Evolutionary conservation across 495 filamentous ascomycete species (phyloP), one percentile per base, ranked within the genome.

Genomic region (Aspergillus biplanus): DNA sequence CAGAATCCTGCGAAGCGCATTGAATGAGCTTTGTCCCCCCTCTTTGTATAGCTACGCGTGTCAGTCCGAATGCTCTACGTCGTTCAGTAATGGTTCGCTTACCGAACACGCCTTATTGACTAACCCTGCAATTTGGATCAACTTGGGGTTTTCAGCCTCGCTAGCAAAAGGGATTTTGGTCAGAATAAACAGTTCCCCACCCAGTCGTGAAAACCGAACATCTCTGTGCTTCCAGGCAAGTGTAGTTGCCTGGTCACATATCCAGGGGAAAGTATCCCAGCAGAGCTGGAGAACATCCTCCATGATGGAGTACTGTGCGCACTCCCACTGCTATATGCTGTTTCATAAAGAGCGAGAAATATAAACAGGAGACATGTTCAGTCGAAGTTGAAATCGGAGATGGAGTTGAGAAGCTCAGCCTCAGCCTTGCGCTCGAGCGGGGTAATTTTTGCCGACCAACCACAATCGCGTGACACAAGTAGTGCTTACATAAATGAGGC

Each of bases 141-240:
- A 39, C 27, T 56, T 50, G 4, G n/a, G 27, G 11, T 1, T 33
- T 16, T 2, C 2, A 37, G 13, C 31, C 44, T 37, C 27, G 12
- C 16, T 50, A 11, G 7, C 5, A 15, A 31, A 50, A 6, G 9
- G 21, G 5, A 62, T 4, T 16, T 57, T 52, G 0, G 53, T 21
- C 7, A 62, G 33, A 16, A 62, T 39, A 27, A 62, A 62, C 31
- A 62, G 52, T 12, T 62, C 60, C 9, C 52, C 9, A 3, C 60
- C 60, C 1, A 62, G 53, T n/a, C 21, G 21, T 27, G 21, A 27
- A 2, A 27, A 27, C 21, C 21, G 21, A 27, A 27, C 21, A 27
- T 27, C 21, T 27, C 21, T 27, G 21, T 2, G 21, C 21, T 27
- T 27, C 21, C 21, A 27, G 21, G 21, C 21, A 27, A 27, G 21